These are phyloP conservation scores for Debaryomyces hansenii DNA, from an alignment of 805 yeast genomes.

Conservation along the genomic window DNA sequence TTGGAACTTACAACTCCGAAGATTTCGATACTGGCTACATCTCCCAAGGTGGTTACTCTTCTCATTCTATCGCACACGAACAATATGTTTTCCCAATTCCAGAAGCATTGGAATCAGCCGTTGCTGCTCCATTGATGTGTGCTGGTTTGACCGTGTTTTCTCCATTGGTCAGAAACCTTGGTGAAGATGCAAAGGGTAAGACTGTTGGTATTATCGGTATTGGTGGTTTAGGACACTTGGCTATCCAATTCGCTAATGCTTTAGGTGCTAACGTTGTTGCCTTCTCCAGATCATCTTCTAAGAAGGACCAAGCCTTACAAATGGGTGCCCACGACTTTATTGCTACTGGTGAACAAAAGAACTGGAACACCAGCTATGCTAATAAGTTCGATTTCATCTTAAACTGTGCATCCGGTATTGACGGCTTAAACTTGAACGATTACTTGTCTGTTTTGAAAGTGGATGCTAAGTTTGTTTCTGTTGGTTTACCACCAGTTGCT, in stretches of 20 bases:
- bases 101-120: conserved; percentile 37
- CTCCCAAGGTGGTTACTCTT: conserved; percentile 50
- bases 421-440: conserved; percentile 50
- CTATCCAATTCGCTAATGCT: conserved; percentile 58
- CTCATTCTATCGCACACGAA: conserved; percentile 45
- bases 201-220: conserved; percentile 62
- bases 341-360: conserved; percentile 43
- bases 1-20: conserved; percentile 50
- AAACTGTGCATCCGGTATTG: conserved; percentile 52
- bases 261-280: conserved; percentile 63
- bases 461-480: conserved; percentile 26
- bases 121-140: conserved; percentile 56
- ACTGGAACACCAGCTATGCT: conserved; percentile 21
- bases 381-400: conserved; percentile 52
- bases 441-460: conserved; percentile 40
- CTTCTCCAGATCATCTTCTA: conserved; percentile 50
- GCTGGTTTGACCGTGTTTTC: conserved; percentile 58
- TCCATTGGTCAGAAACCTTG: conserved; percentile 48
- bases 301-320: conserved; percentile 51
- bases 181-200: conserved; percentile 25
- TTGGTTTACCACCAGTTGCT: conserved; percentile 24
- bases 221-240: conserved; percentile 70
- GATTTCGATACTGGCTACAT: conserved; percentile 34
- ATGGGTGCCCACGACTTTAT: conserved; percentile 58
- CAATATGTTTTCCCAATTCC: conserved; percentile 51